These are phyloP conservation scores for Stylonectria norvegica DNA, from an alignment of 2,329 filamentous ascomycete genomes.

Conservation along the genomic window DNA sequence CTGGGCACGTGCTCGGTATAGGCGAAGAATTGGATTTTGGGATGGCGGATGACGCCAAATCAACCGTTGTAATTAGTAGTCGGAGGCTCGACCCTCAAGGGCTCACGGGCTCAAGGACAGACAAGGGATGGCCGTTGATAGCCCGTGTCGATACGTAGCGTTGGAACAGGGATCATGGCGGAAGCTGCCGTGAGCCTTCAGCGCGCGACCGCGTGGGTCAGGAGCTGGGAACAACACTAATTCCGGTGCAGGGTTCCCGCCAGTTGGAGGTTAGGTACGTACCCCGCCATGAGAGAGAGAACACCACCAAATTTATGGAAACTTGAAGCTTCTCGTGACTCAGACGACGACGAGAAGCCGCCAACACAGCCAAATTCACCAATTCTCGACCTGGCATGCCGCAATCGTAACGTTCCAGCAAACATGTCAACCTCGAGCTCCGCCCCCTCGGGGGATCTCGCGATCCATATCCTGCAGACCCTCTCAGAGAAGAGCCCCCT, in stretches of 20 bases:
- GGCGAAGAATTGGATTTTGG: neutral
- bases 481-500: constrained; percentile 63
- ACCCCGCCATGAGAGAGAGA: constrained; percentile 28
- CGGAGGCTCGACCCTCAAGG: too few relatives aligned
- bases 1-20: constrained; percentile 1
- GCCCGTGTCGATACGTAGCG: too few relatives aligned
- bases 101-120: too few relatives aligned
- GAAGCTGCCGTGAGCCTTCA: too few relatives aligned
- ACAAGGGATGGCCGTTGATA: too few relatives aligned
- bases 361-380: constrained; percentile 9
- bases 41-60: neutral
- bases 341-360: constrained; percentile 17
- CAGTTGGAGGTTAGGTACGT: constrained; percentile 16
- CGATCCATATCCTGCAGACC: constrained; percentile 61
- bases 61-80: too few relatives aligned
- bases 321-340: constrained; percentile 18
- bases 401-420: constrained; percentile 1
- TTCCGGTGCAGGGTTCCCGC: constrained; percentile 9
- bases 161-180: too few relatives aligned
- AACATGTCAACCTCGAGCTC: constrained; percentile 43
- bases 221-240: constrained; percentile 12
- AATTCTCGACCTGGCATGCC: constrained; percentile 7
- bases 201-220: too few relatives aligned
- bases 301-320: constrained; percentile 25
- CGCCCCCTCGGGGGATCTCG: constrained; percentile 52